Base-by-base conservation (phyloP, 2,329 filamentous ascomycete genomes). In the Trichoderma gracile region DNA sequence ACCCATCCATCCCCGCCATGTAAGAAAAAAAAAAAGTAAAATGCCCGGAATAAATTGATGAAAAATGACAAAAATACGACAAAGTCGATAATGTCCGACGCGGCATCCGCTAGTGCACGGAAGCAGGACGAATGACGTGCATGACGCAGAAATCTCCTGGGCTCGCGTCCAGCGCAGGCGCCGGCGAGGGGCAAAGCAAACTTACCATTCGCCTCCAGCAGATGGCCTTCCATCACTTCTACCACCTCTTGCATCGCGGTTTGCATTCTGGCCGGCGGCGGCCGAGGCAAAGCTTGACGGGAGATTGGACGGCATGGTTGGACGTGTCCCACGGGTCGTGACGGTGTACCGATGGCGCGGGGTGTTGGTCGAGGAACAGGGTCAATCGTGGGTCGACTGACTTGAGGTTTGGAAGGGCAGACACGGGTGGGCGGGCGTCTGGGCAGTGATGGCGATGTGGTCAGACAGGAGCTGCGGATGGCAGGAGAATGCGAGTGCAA, bases 261-360 rank as follows among this genome's bases (percentile, higher is more conserved):
- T 87, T 75, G 82, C 80, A 72, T 84, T 88, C 77, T 91, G 89
- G 77, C 90, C 90, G 76, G 90, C 90, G 71, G 90, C 90, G 73
- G 90, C 90, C 75, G 90, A 92, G 76, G 90, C 90, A 80, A 93
- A 93, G 83, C 89, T 93, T 72, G 90, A 92, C 73, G 89, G 88
- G 77, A 92, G 85, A 80, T 90, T 88, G 76, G 88, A 86, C 80
- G 89, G 86, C 89, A 92, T 83, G 66, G 68, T 78, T 70, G 70
- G 19, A 66, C 54, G 66, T 65, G 67, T 68, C 56, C 55, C 57
- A 61, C 56, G 38, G 69, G 60, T 61, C 43, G 46, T 58, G 50
- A 42, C 53, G 21, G 59, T 47, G 43, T 30, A 50, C 45, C 57
- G 49, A 63, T n/a, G 42, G 50, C 64, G 64, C 64, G 64, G 47